These are phyloP conservation scores for Solanum hybrid DNA, from an alignment of 305 asterid genomes.

Conservation along the genomic window DNA sequence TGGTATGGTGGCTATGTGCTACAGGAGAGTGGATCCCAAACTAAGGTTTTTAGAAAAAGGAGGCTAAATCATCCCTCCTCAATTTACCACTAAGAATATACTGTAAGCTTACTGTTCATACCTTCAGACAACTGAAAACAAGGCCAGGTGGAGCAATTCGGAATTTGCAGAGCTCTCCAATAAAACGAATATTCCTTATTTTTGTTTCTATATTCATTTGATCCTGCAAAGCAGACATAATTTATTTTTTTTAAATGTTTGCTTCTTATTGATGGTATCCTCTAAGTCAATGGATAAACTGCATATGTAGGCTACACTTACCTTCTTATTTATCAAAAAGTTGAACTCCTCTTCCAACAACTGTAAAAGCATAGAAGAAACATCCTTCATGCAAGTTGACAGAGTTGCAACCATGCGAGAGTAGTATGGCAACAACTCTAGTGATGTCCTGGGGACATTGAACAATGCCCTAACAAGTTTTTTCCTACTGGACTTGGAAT, in stretches of 20 bases:
- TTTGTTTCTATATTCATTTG: conserved; percentile 98
- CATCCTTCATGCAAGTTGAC: conserved; percentile 95
- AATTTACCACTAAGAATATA: background rate
- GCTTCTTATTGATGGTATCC: background rate
- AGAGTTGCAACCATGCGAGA: conserved; percentile 96
- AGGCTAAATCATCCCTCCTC: background rate
- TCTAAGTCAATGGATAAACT: background rate
- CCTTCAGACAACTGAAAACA: conserved; percentile 91
- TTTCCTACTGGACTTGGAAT: conserved; percentile 89
- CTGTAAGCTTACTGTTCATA: conserved; percentile 17
- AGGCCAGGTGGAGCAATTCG: conserved; percentile 84
- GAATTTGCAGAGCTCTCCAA: conserved; percentile 98
- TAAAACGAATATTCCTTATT: conserved; percentile 87
- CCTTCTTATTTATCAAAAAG: conserved; percentile 89
- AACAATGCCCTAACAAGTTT: conserved; percentile 95
- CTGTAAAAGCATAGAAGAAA: conserved; percentile 83
- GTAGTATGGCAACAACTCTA: conserved; percentile 94
- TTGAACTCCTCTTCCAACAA: conserved; percentile 96
- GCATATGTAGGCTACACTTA: conserved; percentile 11
- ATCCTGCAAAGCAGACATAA: conserved; percentile 54
- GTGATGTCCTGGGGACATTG: conserved; percentile 95
- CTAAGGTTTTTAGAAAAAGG: background rate
- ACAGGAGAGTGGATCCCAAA: background rate
- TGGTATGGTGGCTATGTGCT: background rate
- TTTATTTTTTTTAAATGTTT: background rate